A percentile compares a stretch with the other conserved stretches of the same genome.
Evolutionary conservation across 2,329 filamentous ascomycete genomes (phyloP).

Genomic region (Fusarium algeriense): DNA sequence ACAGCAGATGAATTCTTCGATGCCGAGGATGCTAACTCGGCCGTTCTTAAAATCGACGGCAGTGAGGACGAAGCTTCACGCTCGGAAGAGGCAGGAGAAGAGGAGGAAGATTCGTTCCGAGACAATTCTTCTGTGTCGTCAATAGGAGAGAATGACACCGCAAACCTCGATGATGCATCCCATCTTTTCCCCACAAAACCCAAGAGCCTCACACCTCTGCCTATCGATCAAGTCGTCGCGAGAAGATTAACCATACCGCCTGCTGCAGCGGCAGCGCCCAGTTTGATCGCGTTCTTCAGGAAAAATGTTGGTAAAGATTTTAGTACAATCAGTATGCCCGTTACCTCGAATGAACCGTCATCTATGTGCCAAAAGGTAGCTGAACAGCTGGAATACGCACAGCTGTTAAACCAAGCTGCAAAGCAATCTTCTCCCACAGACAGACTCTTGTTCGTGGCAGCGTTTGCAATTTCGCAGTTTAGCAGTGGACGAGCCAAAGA

Average conservation of each 20-base stretch:
- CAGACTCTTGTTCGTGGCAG: slow-evolving; percentile 85
- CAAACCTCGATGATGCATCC: slow-evolving; percentile 69
- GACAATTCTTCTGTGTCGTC: slow-evolving; percentile 72
- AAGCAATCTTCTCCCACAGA: slow-evolving; percentile 71
- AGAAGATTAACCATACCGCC: slow-evolving; percentile 79
- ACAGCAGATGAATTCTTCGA: slow-evolving; percentile 95
- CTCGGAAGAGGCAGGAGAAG: slow-evolving; percentile 65
- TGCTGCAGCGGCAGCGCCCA: slow-evolving; percentile 84
- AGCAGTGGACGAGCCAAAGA: slow-evolving; percentile 87
- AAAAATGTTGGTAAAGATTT: slow-evolving; percentile 99
- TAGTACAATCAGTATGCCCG: slow-evolving; percentile 96
- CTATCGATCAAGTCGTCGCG: slow-evolving; percentile 72
- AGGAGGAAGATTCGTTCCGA: slow-evolving; percentile 62
- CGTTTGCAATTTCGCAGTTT: slow-evolving; percentile 90
- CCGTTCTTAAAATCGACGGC: slow-evolving; percentile 79
- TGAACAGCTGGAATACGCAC: slow-evolving; percentile 91
- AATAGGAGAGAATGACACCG: slow-evolving; percentile 69
- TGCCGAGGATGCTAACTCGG: slow-evolving; percentile 75
- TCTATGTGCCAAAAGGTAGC: slow-evolving; percentile 89
- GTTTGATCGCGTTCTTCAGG: slow-evolving; percentile 90
- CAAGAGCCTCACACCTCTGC: slow-evolving; percentile 81
- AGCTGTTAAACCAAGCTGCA: slow-evolving; percentile 82
- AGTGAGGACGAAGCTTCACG: slow-evolving; percentile 75
- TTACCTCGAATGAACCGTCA: slow-evolving; percentile 92
- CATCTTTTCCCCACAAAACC: slow-evolving; percentile 80